phyloP scores from a whole-genome alignment of 2,329 filamentous ascomycete genomes.

The Pyricularia pennisetigena region DNA sequence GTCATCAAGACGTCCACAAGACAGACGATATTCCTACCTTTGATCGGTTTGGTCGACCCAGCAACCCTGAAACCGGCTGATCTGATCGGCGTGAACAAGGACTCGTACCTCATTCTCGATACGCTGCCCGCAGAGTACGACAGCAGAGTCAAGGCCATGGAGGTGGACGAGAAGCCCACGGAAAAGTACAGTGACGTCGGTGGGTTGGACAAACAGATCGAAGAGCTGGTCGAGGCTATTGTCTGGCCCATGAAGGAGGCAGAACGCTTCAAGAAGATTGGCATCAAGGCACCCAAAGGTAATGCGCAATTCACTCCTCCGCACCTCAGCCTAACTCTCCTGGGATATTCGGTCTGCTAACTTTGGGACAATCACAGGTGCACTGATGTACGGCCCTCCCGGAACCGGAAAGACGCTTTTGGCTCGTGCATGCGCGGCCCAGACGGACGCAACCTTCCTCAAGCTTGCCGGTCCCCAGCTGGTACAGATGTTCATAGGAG shows the following conservation, averaged over 20 bases:
- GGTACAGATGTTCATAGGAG: constrained; percentile 99
- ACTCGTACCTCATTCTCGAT: constrained; percentile 94
- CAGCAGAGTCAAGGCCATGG: constrained; percentile 98
- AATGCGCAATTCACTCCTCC: constrained; percentile 15
- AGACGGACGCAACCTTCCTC: constrained; percentile 97
- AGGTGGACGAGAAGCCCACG: constrained; percentile 98
- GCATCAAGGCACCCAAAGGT: constrained; percentile 99
- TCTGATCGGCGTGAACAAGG: constrained; percentile 97
- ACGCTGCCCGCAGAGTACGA: constrained; percentile 97
- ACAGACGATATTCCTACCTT: constrained; percentile 95
- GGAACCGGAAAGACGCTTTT: constrained; percentile 88
- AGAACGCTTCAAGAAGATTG: constrained; percentile 98
- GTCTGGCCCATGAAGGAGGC: constrained; percentile 99
- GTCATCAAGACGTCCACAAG: constrained; percentile 99
- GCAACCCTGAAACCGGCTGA: constrained; percentile 92
- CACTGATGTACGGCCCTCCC: constrained; percentile 93
- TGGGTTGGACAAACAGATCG: constrained; percentile 96
- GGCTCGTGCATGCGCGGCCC: constrained; percentile 89
- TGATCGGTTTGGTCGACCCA: constrained; percentile 94
- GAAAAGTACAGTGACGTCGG: constrained; percentile 99
- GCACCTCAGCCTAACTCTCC: neutral
- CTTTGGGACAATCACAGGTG: constrained; percentile 45
- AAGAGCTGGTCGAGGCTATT: constrained; percentile 95
- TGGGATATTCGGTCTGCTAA: neutral
- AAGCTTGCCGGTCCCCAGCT: constrained; percentile 96